Conservation (phyloP, 2,329 filamentous ascomycete genomes). For the Microthyrium microscopicum region DNA sequence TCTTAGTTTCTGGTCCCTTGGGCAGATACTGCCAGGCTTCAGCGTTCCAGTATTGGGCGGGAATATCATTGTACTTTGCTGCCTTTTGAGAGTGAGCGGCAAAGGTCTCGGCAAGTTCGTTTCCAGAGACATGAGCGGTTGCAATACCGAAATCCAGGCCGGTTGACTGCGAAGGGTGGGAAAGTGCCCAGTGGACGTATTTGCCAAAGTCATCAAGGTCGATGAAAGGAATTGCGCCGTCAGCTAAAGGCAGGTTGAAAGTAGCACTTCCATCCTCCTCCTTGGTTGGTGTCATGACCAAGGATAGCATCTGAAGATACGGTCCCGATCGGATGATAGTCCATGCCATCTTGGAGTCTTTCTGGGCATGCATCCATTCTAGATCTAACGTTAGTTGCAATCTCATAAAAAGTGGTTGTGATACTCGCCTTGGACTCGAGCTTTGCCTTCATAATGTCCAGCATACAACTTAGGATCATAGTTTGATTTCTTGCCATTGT, state of each 20-base stretch:
- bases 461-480: neutral
- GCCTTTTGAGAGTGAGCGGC: neutral
- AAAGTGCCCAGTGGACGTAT: neutral
- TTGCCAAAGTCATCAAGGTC: neutral
- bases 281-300: neutral
- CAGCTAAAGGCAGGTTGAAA: neutral
- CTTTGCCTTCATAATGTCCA: constrained; percentile 2
- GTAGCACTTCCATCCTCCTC: neutral
- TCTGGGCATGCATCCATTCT: neutral
- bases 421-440: neutral
- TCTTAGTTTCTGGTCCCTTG: neutral
- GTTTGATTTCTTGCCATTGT: neutral
- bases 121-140: neutral
- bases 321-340: neutral
- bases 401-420: neutral
- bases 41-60: neutral
- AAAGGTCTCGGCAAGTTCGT: neutral
- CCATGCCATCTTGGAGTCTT: neutral
- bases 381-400: neutral
- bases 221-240: neutral
- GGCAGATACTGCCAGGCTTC: neutral
- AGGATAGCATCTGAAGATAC: neutral
- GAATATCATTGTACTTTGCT: neutral
- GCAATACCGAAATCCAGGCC: neutral
- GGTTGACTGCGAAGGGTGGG: neutral